Evolutionary conservation across 495 filamentous ascomycete genomes (phyloP).

Genomic region (Emericellopsis terricola): DNA sequence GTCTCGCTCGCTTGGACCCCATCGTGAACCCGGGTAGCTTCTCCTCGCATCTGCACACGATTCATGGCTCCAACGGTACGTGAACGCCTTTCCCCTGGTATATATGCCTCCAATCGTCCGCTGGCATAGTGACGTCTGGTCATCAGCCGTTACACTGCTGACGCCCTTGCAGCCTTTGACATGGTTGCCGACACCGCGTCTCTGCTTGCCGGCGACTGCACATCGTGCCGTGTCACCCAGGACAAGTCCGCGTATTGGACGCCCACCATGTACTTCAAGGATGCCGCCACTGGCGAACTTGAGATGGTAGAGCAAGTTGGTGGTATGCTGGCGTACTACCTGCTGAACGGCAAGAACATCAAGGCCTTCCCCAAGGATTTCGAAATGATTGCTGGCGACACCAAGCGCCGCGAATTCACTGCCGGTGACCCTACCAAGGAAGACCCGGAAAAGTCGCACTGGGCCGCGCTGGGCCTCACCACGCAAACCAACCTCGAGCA

Average conservation of each 20-base stretch:
- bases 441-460: conserved; percentile 56
- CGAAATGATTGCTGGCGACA: conserved; percentile 73
- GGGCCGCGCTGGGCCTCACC: conserved; percentile 35
- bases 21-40: conserved; percentile 38
- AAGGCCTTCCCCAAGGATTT: conserved; percentile 64
- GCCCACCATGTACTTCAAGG: conserved; percentile 44
- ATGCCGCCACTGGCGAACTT: conserved; percentile 21
- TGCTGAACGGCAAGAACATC: conserved; percentile 42
- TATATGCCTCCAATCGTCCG: too few relatives aligned
- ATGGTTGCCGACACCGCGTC: conserved; percentile 1
- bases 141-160: too few relatives aligned
- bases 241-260: conserved; percentile 59
- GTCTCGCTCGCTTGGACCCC: conserved; percentile 54
- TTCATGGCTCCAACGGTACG: conserved; percentile 48
- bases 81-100: too few relatives aligned
- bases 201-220: conserved; percentile 27
- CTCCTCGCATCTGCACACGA: conserved; percentile 53
- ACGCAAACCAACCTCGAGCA: conserved; percentile 52
- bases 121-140: too few relatives aligned
- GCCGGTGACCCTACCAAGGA: conserved; percentile 33
- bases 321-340: conserved; percentile 60
- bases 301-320: conserved; percentile 34
- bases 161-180: not conserved
- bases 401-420: conserved; percentile 47
- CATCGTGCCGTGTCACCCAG: conserved; percentile 41